These are phyloP conservation scores for Trifolium repens DNA, from an alignment of 306 rosid species.

Conservation along the genomic window DNA sequence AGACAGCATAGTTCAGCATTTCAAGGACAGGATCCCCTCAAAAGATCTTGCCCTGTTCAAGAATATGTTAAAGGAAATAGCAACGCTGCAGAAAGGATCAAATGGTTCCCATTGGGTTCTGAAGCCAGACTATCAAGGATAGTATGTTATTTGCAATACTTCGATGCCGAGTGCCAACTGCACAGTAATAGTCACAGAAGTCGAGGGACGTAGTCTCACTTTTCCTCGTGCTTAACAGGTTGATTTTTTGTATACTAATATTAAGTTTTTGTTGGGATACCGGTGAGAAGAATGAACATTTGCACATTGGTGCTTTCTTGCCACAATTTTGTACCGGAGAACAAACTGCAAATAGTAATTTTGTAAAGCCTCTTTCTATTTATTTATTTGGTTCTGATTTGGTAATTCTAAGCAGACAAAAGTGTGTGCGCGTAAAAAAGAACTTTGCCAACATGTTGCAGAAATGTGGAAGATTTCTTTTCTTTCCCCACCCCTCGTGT, in stretches of 20 bases:
- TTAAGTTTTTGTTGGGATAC: slow-evolving; percentile 14
- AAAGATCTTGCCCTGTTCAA: slow-evolving; percentile 87
- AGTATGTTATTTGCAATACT: slow-evolving; percentile 38
- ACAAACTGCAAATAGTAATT: slow-evolving; percentile 36
- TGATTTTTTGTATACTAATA: slow-evolving; percentile 6
- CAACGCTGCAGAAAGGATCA: slow-evolving; percentile 65
- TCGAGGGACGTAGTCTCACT: slow-evolving; percentile 14
- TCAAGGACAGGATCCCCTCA: slow-evolving; percentile 76
- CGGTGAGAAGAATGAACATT: slow-evolving; percentile 30
- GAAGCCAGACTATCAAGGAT: slow-evolving; percentile 71
- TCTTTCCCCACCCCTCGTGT: too few relatives aligned
- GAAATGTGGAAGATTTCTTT: too few relatives aligned
- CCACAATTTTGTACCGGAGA: slow-evolving; percentile 33
- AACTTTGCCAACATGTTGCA: neutral
- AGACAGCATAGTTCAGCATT: slow-evolving; percentile 76
- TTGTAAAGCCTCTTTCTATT: neutral
- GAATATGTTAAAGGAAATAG: slow-evolving; percentile 93
- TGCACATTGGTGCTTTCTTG: slow-evolving; percentile 1
- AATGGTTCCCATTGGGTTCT: slow-evolving; percentile 78
- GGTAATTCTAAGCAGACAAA: neutral
- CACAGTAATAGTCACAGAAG: neutral
- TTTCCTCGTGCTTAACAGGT: slow-evolving; percentile 1
- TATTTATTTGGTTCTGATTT: neutral
- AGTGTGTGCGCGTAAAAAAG: neutral
- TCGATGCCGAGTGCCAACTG: slow-evolving; percentile 16